Evolutionary conservation across 192 early-diverging fungal genomes (phyloP).

Genomic region (Geranomyces michiganensis): DNA sequence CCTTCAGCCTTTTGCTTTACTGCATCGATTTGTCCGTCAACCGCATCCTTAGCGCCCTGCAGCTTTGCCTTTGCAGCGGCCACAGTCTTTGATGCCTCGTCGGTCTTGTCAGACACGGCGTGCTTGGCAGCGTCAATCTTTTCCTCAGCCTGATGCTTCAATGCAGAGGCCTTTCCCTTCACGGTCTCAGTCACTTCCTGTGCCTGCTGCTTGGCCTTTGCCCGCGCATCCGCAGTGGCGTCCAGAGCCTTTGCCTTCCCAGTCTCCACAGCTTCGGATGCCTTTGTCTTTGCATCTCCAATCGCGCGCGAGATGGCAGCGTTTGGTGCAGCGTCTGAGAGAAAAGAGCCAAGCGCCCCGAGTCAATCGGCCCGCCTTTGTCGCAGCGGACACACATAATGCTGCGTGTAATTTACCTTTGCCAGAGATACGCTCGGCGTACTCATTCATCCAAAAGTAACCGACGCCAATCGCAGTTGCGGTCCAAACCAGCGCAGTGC

Average conservation of each 20-base stretch:
- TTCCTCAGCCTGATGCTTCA: background rate
- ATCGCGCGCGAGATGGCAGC: too few species aligned
- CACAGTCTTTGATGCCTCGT: background rate
- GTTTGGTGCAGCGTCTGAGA: too few species aligned
- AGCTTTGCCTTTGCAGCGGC: slow-evolving; percentile 1
- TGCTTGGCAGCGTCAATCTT: background rate
- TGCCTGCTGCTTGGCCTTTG: slow-evolving; percentile 7
- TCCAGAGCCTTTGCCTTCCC: slow-evolving; percentile 7
- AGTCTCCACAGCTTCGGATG: slow-evolving; percentile 7
- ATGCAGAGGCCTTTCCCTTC: background rate
- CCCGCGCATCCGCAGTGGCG: background rate
- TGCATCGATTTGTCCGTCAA: background rate
- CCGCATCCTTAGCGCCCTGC: slow-evolving; percentile 1
- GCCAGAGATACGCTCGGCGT: background rate
- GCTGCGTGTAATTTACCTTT: slow-evolving; percentile 6
- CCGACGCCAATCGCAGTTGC: background rate
- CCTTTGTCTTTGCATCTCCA: background rate
- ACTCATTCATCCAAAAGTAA: slow-evolving; percentile 5
- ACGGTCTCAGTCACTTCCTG: background rate
- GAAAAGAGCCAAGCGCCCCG: too few species aligned
- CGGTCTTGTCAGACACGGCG: background rate
- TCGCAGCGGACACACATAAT: background rate
- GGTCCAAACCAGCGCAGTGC: background rate
- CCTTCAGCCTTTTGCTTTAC: background rate
- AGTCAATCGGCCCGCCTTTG: too few species aligned